Conservation (phyloP, 495 filamentous ascomycete species). For the Xylaria scruposa region DNA sequence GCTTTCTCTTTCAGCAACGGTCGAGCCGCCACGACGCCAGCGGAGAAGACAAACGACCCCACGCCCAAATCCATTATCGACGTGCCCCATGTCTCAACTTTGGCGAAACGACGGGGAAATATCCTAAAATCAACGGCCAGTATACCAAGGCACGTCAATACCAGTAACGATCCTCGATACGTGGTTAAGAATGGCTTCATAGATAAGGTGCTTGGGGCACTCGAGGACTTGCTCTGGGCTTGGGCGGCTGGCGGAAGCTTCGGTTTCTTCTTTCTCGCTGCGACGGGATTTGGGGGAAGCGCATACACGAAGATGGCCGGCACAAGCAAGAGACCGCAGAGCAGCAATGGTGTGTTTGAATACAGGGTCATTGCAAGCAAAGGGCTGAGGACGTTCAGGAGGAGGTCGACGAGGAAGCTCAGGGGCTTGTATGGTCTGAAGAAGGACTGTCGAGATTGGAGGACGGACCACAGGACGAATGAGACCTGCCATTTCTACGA, state of each 20-base stretch:
- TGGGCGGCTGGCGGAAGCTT: constrained; percentile 61
- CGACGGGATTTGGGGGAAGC: constrained; percentile 47
- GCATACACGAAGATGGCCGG: constrained; percentile 70
- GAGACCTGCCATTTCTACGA: constrained; percentile 63
- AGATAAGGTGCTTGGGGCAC: constrained; percentile 63
- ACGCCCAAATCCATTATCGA: constrained; percentile 98
- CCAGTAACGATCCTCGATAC: constrained; percentile 89
- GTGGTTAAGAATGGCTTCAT: constrained; percentile 89
- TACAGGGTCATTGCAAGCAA: constrained; percentile 89
- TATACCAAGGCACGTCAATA: constrained; percentile 91
- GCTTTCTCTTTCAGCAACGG: constrained; percentile 77
- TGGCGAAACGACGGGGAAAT: constrained; percentile 94
- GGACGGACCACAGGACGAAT: constrained; percentile 83
- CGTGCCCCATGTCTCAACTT: constrained; percentile 98
- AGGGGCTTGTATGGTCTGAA: constrained; percentile 76
- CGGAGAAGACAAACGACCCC: constrained; percentile 95
- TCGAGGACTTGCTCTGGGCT: constrained; percentile 37
- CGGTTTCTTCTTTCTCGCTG: constrained; percentile 55
- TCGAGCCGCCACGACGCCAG: constrained; percentile 88
- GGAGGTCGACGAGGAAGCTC: constrained; percentile 77
- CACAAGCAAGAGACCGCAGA: constrained; percentile 75
- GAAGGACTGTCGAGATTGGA: constrained; percentile 85
- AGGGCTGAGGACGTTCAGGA: constrained; percentile 82
- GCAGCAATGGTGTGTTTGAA: constrained; percentile 72
- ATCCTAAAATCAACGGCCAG: constrained; percentile 95